A percentile compares a stretch with the other conserved stretches of the same genome.
phyloP scores from a whole-genome alignment of 2,329 filamentous ascomycete species.

The Pseudocercospora vitis region DNA sequence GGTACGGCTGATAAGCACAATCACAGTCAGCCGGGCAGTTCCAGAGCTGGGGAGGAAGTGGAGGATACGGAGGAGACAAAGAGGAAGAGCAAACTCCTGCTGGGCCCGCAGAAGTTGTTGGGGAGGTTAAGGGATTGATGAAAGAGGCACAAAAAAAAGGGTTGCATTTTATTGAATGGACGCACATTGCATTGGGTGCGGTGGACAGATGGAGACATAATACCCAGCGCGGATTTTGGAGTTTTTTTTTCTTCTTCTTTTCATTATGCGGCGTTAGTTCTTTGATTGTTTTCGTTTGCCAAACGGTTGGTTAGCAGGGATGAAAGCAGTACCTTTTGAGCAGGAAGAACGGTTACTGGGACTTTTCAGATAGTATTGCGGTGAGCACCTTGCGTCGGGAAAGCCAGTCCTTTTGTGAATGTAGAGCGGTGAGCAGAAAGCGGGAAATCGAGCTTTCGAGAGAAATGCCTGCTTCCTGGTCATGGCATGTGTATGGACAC shows the following conservation, averaged over 20 bases:
- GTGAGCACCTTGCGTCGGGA: too few species aligned
- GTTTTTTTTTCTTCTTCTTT: not conserved
- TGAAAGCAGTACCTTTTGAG: not conserved
- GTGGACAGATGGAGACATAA: too few species aligned
- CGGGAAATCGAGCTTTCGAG: too few species aligned
- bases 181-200: too few species aligned
- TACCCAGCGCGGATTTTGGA: not conserved
- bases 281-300: not conserved
- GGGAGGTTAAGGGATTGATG: constrained; percentile 39
- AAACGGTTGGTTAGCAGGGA: not conserved
- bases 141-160: too few species aligned
- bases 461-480: too few species aligned
- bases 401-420: too few species aligned
- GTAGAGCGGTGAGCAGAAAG: not conserved
- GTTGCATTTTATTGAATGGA: too few species aligned
- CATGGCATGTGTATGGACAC: too few species aligned
- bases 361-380: not conserved
- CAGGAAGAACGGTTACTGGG: not conserved
- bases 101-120: constrained; percentile 46
- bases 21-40: not conserved
- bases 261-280: not conserved
- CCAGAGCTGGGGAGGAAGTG: not conserved
- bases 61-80: constrained; percentile 37
- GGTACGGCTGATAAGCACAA: constrained; percentile 3
- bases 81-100: constrained; percentile 43